Base-by-base conservation (phyloP, 352 stramenopile species). In the Lagenidium giganteum region DNA sequence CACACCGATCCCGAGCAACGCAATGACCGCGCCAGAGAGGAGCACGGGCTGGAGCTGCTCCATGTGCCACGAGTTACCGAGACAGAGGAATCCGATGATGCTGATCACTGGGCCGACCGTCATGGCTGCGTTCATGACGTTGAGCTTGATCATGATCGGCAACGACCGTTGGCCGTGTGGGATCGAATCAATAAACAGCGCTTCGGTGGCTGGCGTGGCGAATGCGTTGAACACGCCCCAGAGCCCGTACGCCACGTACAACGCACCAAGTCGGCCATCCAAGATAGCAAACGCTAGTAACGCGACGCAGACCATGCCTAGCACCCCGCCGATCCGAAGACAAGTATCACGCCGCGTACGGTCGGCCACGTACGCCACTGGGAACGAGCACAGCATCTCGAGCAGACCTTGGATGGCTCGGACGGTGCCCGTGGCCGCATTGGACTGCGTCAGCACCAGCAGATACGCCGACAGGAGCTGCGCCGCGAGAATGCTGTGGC, bases 71-170 rank as follows among this genome's bases (percentile, higher is more conserved):
- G 64, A 27, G 46, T 88, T 67, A 48, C 76, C 76, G 43, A 70
- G 76, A 50, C 76, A 73, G 1, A 78, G 23, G 29, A 88, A 86
- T 21, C 86, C 59, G 5, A 82, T 42, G 27, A 88, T 70, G 48
- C 64, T 70, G 14, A 83, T 43, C 17, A 49, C 20, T 5, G 76
- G 76, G 0, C 76, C 76, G 12, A 86, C 51, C 43, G 80, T 70
- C 49, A 81, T 70, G 27, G 76, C 76, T 3, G 83, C 34, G 41
- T 86, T 88, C 58, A 57, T 70, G 33, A 88, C 67, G 44, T 83
- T 82, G 71, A 85, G 85, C 61, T 88, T 88, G 66, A 88, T 77
- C 70, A 81, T 86, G 55, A 86, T 83, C 2, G 76, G 76, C 33
- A 70, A 83, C 36, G 72, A 84, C 14, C 76, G 63, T 36, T 70